Base-by-base conservation (phyloP, 1,139 yeast species). In the Yamadazyma taylorii region DNA sequence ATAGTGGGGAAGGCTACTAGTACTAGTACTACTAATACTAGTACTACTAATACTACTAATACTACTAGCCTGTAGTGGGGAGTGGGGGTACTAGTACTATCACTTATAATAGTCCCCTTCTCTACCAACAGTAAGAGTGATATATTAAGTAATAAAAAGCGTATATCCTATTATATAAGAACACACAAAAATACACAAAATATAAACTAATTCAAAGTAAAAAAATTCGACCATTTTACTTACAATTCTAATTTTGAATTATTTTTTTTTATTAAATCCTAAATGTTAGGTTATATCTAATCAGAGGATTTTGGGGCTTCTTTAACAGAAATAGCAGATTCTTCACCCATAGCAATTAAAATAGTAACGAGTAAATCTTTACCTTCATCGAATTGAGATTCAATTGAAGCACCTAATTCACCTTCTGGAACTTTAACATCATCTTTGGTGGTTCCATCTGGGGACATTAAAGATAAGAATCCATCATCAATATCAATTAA, bases 281-380 rank as follows among this genome's bases (percentile, higher is more conserved):
- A 24, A 15, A 33, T 21, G 10, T 21, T 11, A 24, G 13, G n/a
- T 24, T 6, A 24, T 24, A 24, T 24, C 26, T 24, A 24, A 24
- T 12, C 54, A 42, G 44, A n/a, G n/a, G n/a, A 52, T 58, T 85
- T 86, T 75, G 97, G 96, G 67, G 49, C 96, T 75, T 90, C 97
- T 84, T 92, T 92, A 89, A 71, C 86, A 62, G 97, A 81, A 67
- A 90, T 84, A 61, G 96, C 95, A 66, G 97, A 96, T 79, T 92
- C 98, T 81, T 92, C 98, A 70, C 89, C 95, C 98, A 92, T 92
- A 61, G 98, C 95, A 56, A 96, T 71, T 72, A 92, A 85, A 75
- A 92, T 85, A 63, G 98, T 88, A 61, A 92, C 95, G 63, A 85
- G 74, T 69, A 92, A 82, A 67, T 92, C 98, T 83, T 90, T 92